A percentile compares a stretch with the other conserved stretches of the same genome.
phyloP scores from a whole-genome alignment of 1,284 basidiomycete genomes.

The Tilletia horrida region DNA sequence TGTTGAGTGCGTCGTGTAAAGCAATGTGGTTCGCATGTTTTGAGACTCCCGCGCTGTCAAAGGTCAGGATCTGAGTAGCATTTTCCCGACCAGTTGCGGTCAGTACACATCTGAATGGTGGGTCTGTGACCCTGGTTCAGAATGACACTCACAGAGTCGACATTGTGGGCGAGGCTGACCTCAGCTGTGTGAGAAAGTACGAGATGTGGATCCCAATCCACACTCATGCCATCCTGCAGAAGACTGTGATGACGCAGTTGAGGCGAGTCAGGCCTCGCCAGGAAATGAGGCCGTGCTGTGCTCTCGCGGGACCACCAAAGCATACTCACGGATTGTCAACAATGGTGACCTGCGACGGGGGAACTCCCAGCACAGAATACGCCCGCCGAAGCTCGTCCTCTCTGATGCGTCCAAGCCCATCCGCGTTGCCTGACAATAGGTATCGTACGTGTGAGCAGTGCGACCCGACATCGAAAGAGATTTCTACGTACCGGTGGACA shows the following conservation, averaged over 20 bases:
- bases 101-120: not conserved
- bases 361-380: conserved; percentile 65
- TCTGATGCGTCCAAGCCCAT: conserved; percentile 70
- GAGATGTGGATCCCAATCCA: conserved; percentile 65
- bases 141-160: conserved; percentile 26
- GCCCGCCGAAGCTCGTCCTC: conserved; percentile 64
- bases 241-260: conserved; percentile 58
- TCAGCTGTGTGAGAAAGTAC: conserved; percentile 66
- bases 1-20: conserved; percentile 14
- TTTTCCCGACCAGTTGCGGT: not conserved
- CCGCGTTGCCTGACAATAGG: conserved; percentile 65
- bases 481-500: conserved; percentile 57
- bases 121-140: not conserved
- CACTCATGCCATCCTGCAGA: conserved; percentile 73
- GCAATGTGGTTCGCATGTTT: conserved; percentile 78
- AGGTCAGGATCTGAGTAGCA: conserved; percentile 75
- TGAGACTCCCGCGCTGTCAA: conserved; percentile 77
- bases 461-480: not conserved
- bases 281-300: no score
- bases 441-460: not conserved
- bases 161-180: conserved; percentile 58
- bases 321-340: conserved; percentile 72
- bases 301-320: no score
- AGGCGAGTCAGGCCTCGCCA: not conserved
- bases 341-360: conserved; percentile 62